phyloP scores from a whole-genome alignment of 768 basidiomycete genomes.

The Heimioporus sp. region DNA sequence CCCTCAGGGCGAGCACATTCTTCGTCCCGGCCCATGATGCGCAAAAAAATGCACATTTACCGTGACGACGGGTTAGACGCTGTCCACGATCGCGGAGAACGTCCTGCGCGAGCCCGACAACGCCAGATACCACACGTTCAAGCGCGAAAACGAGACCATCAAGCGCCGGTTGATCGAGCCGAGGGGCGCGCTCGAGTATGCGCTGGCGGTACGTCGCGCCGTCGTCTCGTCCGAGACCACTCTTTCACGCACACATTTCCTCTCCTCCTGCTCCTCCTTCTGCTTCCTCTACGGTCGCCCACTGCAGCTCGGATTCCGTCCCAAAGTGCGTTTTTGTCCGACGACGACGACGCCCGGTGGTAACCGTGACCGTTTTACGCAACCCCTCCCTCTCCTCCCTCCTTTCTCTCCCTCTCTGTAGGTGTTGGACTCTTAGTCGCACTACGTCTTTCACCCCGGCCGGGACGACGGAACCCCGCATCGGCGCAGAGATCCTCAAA shows the following conservation, averaged over 20 bases:
- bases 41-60: background rate
- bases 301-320: constrained; percentile 66
- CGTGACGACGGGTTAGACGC: constrained; percentile 35
- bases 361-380: too few relatives aligned
- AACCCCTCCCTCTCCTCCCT: too few relatives aligned
- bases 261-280: too few relatives aligned
- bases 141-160: constrained; percentile 69
- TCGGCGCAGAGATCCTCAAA: constrained; percentile 63
- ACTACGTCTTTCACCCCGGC: constrained; percentile 59
- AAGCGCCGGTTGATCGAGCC: constrained; percentile 65
- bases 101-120: constrained; percentile 72
- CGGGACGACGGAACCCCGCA: constrained; percentile 52
- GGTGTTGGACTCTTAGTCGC: constrained; percentile 73
- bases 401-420: too few relatives aligned
- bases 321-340: constrained; percentile 45
- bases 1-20: constrained; percentile 53
- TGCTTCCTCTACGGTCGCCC: background rate
- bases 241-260: too few relatives aligned
- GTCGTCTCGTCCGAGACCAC: too few relatives aligned
- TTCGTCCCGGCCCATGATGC: background rate
- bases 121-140: constrained; percentile 70
- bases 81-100: constrained; percentile 70
- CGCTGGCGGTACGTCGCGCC: constrained; percentile 68
- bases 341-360: too few relatives aligned
- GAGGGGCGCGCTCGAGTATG: constrained; percentile 75